A percentile compares a stretch with the other conserved stretches of the same genome.
phyloP scores from a whole-genome alignment of 352 stramenopile species.

The Pythium myriotylum region DNA sequence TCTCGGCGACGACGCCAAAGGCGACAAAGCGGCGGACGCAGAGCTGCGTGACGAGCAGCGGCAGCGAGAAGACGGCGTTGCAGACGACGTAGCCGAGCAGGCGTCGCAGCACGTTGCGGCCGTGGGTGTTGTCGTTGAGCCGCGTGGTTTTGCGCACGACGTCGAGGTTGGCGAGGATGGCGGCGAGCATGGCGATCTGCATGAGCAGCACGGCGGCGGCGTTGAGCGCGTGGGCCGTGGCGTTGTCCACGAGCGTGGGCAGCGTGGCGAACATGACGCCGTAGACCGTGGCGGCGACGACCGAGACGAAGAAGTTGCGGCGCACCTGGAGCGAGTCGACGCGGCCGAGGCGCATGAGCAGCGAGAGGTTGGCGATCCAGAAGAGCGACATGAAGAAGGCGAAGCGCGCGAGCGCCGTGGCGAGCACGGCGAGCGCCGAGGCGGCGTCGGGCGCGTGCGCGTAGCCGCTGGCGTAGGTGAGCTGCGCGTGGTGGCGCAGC shows the following conservation, averaged over 20 bases:
- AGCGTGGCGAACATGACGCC: constrained; percentile 56
- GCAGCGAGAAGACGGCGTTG: constrained; percentile 46
- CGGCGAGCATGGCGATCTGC: constrained; percentile 43
- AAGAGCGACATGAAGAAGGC: constrained; percentile 80
- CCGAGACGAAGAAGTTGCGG: constrained; percentile 51
- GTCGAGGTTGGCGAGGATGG: constrained; percentile 55
- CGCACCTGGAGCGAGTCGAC: constrained; percentile 56
- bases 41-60: constrained; percentile 49
- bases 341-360: constrained; percentile 65
- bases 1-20: constrained; percentile 50
- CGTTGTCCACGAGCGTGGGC: constrained; percentile 21
- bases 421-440: constrained; percentile 18
- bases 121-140: constrained; percentile 53
- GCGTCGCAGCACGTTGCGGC: constrained; percentile 58
- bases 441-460: constrained; percentile 1
- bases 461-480: constrained; percentile 55
- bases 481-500: constrained; percentile 43
- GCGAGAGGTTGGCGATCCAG: constrained; percentile 69
- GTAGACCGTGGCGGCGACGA: constrained; percentile 50
- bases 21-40: constrained; percentile 27
- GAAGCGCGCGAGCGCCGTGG: constrained; percentile 55
- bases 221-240: constrained; percentile 45
- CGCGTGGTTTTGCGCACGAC: constrained; percentile 44
- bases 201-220: constrained; percentile 45
- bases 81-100: constrained; percentile 54